Percentiles rank a stretch among this genome's conserved stretches.
Evolutionary conservation across 2,329 filamentous ascomycete genomes (phyloP).

Genomic region (Fusarium aywerte): DNA sequence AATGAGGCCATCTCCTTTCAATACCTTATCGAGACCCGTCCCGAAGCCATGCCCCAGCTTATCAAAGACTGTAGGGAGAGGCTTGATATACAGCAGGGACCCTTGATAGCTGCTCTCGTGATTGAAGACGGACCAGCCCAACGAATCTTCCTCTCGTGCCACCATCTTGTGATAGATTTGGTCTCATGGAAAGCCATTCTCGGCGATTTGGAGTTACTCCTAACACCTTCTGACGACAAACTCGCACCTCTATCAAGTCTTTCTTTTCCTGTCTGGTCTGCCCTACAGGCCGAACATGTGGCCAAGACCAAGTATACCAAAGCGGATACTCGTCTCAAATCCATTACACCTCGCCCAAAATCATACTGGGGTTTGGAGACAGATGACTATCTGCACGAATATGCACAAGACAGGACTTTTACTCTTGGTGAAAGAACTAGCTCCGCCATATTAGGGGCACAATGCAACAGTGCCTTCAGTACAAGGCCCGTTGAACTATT

Average conservation of each 20-base stretch:
- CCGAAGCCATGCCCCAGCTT: neutral
- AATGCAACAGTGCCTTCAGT: constrained; percentile 9
- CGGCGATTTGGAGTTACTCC: constrained; percentile 12
- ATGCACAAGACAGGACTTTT: neutral
- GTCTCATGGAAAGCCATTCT: constrained; percentile 34
- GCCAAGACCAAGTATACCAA: neutral
- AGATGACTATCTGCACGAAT: neutral
- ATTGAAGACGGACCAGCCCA: neutral
- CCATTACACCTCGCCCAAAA: neutral
- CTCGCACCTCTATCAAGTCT: neutral
- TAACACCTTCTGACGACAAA: neutral
- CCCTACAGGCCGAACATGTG: neutral
- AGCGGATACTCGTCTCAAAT: neutral
- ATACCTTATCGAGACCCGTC: neutral
- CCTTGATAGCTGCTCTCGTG: neutral
- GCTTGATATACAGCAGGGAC: neutral
- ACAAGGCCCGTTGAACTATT: constrained; percentile 25
- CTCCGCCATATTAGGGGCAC: neutral
- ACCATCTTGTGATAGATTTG: constrained; percentile 33
- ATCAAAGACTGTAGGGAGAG: neutral
- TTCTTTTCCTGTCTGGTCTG: neutral
- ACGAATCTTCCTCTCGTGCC: neutral
- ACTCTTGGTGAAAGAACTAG: neutral
- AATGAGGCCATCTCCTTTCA: neutral
- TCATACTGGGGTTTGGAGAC: neutral